A percentile compares a stretch with the other conserved stretches of the same genome.
These are phyloP conservation scores for Myriosclerotinia duriaeana DNA, from an alignment of 2,329 filamentous ascomycete genomes.

Conservation along the genomic window DNA sequence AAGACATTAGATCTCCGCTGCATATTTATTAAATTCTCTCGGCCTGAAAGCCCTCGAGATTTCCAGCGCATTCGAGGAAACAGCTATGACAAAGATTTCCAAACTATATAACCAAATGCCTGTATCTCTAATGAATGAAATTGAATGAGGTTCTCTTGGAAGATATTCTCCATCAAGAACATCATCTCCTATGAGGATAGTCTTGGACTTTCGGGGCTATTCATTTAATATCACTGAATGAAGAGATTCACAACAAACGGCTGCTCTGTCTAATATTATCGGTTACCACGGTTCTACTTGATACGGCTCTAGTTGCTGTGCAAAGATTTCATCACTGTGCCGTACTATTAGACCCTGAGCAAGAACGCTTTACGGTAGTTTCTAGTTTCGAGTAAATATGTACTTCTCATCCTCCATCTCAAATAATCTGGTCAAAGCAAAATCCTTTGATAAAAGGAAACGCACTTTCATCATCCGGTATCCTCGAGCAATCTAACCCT, in stretches of 20 bases:
- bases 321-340: neutral
- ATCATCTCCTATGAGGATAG: neutral
- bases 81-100: neutral
- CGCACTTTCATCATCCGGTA: no score
- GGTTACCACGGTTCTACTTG: no score
- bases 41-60: neutral
- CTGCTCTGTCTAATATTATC: neutral
- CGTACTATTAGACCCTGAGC: neutral
- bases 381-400: neutral
- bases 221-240: neutral
- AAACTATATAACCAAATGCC: neutral
- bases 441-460: neutral
- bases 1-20: no score
- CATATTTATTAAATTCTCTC: neutral
- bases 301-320: neutral
- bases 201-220: neutral
- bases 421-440: neutral
- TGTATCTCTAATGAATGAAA: neutral
- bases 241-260: neutral
- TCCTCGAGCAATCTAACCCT: neutral
- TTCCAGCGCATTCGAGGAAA: neutral
- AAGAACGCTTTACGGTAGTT: no score
- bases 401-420: neutral
- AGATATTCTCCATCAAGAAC: fast-evolving
- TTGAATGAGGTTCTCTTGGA: neutral